Percentiles rank a stretch among this genome's conserved stretches.
Conservation (phyloP, 768 basidiomycete species). For the Macrocybe gigantea region DNA sequence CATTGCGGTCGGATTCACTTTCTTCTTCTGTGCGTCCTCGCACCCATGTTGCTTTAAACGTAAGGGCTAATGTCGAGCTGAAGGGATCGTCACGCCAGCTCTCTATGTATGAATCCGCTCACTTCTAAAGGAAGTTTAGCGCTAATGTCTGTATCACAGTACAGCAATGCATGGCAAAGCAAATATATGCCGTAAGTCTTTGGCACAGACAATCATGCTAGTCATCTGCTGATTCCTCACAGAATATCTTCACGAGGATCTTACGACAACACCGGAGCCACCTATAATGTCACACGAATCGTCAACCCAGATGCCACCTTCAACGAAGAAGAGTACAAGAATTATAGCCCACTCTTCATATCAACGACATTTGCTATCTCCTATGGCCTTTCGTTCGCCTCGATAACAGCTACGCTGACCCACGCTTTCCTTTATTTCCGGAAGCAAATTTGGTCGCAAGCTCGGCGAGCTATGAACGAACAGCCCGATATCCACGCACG, state of each 20-base stretch:
- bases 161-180: constrained; percentile 58
- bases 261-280: constrained; percentile 54
- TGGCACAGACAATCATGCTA: neutral
- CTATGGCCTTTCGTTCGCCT: constrained; percentile 81
- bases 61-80: neutral
- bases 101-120: constrained; percentile 38
- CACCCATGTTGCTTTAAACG: neutral
- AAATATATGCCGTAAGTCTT: constrained; percentile 47
- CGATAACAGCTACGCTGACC: constrained; percentile 67
- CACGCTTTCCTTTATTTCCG: constrained; percentile 73
- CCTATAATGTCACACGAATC: constrained; percentile 56
- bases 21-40: constrained; percentile 53
- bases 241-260: constrained; percentile 60
- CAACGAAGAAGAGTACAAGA: constrained; percentile 47
- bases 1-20: constrained; percentile 52
- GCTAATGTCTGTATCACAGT: constrained; percentile 22
- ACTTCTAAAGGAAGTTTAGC: neutral
- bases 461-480: constrained; percentile 65
- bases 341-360: constrained; percentile 59
- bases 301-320: constrained; percentile 48
- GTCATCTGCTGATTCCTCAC: constrained; percentile 1
- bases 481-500: constrained; percentile 84
- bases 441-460: constrained; percentile 71
- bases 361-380: constrained; percentile 71
- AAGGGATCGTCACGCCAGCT: constrained; percentile 53